A percentile compares a stretch with the other conserved stretches of the same genome.
phyloP scores from a whole-genome alignment of 2,329 filamentous ascomycete species.

The Clathrospora elynae region DNA sequence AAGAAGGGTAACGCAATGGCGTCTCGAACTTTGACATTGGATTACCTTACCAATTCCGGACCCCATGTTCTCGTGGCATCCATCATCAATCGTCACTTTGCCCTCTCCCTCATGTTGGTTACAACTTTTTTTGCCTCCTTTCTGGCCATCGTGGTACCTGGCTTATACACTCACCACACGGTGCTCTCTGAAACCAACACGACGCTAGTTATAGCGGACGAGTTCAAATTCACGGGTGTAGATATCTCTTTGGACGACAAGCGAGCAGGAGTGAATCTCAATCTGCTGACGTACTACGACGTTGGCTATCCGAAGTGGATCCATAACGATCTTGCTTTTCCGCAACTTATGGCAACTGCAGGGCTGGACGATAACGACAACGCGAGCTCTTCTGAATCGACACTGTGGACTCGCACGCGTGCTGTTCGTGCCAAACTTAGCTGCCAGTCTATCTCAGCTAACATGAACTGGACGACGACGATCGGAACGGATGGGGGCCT shows the following conservation, averaged over 20 bases:
- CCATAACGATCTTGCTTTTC: neutral
- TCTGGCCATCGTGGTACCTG: slow-evolving; percentile 3
- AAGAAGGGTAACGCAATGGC: neutral
- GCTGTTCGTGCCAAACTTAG: neutral
- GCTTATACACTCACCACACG: neutral
- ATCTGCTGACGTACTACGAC: slow-evolving; percentile 4
- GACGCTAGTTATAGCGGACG: neutral
- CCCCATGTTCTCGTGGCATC: slow-evolving; percentile 1
- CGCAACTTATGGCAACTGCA: neutral
- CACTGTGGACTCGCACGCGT: neutral
- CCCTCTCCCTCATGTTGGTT: neutral
- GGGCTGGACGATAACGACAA: neutral
- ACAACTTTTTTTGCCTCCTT: slow-evolving; percentile 4
- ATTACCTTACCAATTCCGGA: slow-evolving; percentile 6
- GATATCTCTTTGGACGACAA: slow-evolving; percentile 5
- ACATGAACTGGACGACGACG: neutral
- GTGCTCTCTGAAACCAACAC: neutral
- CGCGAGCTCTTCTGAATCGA: neutral
- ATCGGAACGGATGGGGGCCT: neutral
- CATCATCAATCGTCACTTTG: neutral
- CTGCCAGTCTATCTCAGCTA: neutral
- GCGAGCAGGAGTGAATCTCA: neutral
- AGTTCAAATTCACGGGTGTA: neutral
- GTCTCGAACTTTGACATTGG: neutral
- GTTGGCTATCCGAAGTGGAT: slow-evolving; percentile 1